phyloP scores from a whole-genome alignment of 225 moss, liverwort and hornwort genomes.

The Marchantia paleacea region DNA sequence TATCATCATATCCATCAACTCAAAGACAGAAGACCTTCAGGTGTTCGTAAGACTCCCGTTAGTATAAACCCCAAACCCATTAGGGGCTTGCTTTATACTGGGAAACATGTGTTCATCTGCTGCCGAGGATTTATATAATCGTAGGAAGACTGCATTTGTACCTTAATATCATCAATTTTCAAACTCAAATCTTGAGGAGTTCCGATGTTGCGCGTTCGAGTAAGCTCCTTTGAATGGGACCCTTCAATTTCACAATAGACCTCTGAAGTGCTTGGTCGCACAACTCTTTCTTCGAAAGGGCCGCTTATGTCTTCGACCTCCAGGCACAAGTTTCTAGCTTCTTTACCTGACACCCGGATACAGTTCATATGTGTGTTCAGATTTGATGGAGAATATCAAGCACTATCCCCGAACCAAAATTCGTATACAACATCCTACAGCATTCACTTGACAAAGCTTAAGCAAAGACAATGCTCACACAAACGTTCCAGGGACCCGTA shows the following conservation, averaged over 20 bases:
- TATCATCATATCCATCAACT: background rate
- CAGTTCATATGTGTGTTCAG: background rate
- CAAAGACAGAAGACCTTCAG: background rate
- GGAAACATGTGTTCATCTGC: background rate
- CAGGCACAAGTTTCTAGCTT: constrained; percentile 32
- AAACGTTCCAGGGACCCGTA: background rate
- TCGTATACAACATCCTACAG: background rate
- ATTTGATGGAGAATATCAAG: background rate
- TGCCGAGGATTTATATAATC: background rate
- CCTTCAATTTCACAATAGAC: constrained; percentile 43
- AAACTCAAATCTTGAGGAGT: constrained; percentile 40
- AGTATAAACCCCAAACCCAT: background rate
- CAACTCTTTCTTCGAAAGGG: constrained; percentile 33
- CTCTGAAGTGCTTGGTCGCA: constrained; percentile 35
- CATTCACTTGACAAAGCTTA: background rate
- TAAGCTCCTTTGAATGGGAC: constrained; percentile 26
- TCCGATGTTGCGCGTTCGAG: constrained; percentile 23
- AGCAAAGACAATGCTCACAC: background rate
- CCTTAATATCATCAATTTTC: constrained; percentile 41
- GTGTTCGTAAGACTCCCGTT: background rate
- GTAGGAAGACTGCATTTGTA: background rate
- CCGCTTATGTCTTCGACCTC: constrained; percentile 43
- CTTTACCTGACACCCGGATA: constrained; percentile 31
- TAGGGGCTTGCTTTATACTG: background rate
- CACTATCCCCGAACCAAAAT: background rate